These are phyloP conservation scores for Bretschneidera sinensis DNA, from an alignment of 345 rosid genomes.

Conservation along the genomic window DNA sequence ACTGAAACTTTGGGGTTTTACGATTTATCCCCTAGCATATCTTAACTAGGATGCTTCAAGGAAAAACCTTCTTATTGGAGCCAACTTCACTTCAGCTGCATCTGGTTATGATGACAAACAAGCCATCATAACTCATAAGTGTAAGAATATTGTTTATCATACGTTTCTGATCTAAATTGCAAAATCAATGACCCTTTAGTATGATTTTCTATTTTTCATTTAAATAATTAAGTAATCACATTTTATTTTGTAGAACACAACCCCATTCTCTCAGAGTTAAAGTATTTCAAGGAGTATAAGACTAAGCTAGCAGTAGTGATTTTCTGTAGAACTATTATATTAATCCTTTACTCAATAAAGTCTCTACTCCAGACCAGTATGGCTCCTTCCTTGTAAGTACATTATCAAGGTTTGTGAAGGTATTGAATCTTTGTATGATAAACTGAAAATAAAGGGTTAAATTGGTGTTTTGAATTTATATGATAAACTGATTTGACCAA, in stretches of 20 bases:
- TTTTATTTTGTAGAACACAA: conserved; percentile 58
- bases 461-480: no score
- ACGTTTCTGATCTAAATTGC: not conserved
- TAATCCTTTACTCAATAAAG: conserved; percentile 59
- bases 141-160: conserved; percentile 20
- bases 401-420: conserved; percentile 65
- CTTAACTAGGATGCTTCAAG: conserved; percentile 88
- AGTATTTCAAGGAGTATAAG: conserved; percentile 77
- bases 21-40: conserved; percentile 69
- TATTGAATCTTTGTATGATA: conserved; percentile 8
- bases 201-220: not conserved
- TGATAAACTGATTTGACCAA: not conserved
- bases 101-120: conserved; percentile 85
- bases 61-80: conserved; percentile 83
- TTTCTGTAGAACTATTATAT: conserved; percentile 80
- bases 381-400: conserved; percentile 46
- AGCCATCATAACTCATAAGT: conserved; percentile 47
- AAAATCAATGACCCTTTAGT: not conserved
- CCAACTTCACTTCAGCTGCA: conserved; percentile 92
- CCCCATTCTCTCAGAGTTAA: conserved; percentile 61
- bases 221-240: no score
- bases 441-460: not conserved
- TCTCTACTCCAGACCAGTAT: conserved; percentile 63
- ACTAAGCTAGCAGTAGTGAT: conserved; percentile 84
- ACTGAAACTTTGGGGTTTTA: conserved; percentile 87